phyloP scores from a whole-genome alignment of 2,329 filamentous ascomycete species.

The Nannizzia gypsea region DNA sequence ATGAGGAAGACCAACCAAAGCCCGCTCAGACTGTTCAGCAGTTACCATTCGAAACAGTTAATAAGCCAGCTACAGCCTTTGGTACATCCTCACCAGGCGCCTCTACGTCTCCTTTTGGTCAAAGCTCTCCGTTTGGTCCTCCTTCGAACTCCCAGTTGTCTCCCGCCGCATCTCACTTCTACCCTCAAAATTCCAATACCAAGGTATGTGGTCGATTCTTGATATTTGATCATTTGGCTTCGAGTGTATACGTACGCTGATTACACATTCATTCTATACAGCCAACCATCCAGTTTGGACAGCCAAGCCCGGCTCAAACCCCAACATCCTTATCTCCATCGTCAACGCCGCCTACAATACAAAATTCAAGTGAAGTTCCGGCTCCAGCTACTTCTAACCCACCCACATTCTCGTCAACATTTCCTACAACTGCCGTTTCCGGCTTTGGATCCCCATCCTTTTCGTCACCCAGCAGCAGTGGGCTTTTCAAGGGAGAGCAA shows the following conservation, averaged over 20 bases:
- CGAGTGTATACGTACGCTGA: background rate
- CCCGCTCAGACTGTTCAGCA: background rate
- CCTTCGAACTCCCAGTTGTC: slow-evolving; percentile 7
- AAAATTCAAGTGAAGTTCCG: background rate
- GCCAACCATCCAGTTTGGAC: slow-evolving; percentile 6
- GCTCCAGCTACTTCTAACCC: background rate
- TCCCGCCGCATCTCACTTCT: slow-evolving; percentile 12
- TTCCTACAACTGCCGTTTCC: background rate
- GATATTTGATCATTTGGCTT: background rate
- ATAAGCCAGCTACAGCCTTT: background rate
- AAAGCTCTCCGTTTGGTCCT: background rate
- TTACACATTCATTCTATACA: background rate
- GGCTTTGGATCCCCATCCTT: background rate
- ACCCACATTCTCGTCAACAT: background rate
- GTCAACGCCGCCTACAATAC: background rate
- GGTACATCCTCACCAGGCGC: background rate
- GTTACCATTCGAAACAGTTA: background rate
- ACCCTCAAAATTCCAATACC: slow-evolving; percentile 6
- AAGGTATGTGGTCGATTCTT: background rate
- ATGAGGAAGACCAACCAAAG: slow-evolving; percentile 20
- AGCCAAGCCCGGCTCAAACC: slow-evolving; percentile 5
- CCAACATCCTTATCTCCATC: background rate
- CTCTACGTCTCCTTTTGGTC: background rate
- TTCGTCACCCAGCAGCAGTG: background rate
- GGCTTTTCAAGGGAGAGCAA: background rate